Percentiles rank a stretch among this genome's conserved stretches.
Conservation (phyloP, 2,329 filamentous ascomycete genomes). For the Raffaelea ambrosiae region DNA sequence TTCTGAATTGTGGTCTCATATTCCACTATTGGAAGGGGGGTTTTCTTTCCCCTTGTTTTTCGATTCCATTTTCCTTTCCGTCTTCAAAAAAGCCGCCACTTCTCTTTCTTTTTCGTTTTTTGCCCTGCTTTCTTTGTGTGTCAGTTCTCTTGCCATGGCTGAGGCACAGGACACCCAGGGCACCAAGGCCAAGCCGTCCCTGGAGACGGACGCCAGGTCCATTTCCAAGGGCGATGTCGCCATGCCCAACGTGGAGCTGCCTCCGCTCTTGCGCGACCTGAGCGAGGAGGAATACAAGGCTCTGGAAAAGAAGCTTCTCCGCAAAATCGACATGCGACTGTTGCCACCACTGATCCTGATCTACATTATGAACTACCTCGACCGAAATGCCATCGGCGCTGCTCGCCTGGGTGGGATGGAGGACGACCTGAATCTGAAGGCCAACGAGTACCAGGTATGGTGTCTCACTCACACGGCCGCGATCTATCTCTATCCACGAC, state of each 20-base stretch:
- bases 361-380: conserved; percentile 63
- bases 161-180: no score
- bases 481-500: neutral
- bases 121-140: no score
- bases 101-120: no score
- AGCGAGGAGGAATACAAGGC: conserved; percentile 12
- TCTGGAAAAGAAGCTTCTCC: conserved; percentile 47
- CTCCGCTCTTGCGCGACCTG: conserved; percentile 2
- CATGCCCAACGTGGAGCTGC: neutral
- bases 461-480: neutral
- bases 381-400: conserved; percentile 49
- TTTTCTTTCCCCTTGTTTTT: no score
- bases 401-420: conserved; percentile 42
- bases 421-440: conserved; percentile 22
- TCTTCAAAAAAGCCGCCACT: no score
- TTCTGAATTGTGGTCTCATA: no score
- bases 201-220: neutral
- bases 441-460: conserved; percentile 26
- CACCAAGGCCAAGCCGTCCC: neutral
- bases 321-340: conserved; percentile 57
- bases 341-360: conserved; percentile 61
- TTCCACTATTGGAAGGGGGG: no score
- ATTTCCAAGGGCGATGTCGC: neutral
- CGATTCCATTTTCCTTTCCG: no score
- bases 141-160: no score